Base-by-base conservation (phyloP, 1,284 basidiomycete species). In the Sutorius eximius region DNA sequence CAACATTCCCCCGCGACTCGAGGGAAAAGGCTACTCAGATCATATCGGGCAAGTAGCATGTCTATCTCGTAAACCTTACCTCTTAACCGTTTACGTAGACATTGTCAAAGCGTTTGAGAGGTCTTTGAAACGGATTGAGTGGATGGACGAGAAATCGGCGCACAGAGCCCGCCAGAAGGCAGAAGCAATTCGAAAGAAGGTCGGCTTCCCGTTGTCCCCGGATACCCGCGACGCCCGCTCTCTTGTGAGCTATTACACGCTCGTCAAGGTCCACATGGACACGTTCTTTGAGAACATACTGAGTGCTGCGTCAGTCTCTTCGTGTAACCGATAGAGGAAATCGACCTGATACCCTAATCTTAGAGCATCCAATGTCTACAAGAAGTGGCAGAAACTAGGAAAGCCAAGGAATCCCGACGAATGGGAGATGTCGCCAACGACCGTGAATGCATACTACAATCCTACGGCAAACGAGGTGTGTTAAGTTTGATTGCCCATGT, bases 141-240 rank as follows among this genome's bases (percentile, higher is more conserved):
- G 96, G 96, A 93, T 99, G 87, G 96, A 99, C 71, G 73, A 86
- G 45, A 74, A 87, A 65, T 95, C 93, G 9, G 87, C 91, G 18
- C 76, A 79, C 37, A 90, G 87, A 51, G 96, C 96, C 2, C 84
- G 87, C 40, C 84, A 89, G 69, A 99, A 99, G 83, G 92, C 91
- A 15, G 83, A 90, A 65, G 85, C 83, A 1, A 85, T 94, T 54
- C 81, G 82, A 22, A 79, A 92, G 70, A 93, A 94, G 79, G 89
- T 95, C 56, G 93, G 94, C 51, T 98, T 89, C 73, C 96, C 96
- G 0, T 70, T 87, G 6, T 90, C 82, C 8, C 95, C 95, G 3
- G 82, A 98, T 71, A 95, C 92, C 5, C 80, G 78, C 24, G 78
- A 87, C 62, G 82, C 94, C 30, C 73, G 75, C 38, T 86, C 90